phyloP scores from a whole-genome alignment of 1,284 basidiomycete genomes.

The Cryptococcus hybrid region DNA sequence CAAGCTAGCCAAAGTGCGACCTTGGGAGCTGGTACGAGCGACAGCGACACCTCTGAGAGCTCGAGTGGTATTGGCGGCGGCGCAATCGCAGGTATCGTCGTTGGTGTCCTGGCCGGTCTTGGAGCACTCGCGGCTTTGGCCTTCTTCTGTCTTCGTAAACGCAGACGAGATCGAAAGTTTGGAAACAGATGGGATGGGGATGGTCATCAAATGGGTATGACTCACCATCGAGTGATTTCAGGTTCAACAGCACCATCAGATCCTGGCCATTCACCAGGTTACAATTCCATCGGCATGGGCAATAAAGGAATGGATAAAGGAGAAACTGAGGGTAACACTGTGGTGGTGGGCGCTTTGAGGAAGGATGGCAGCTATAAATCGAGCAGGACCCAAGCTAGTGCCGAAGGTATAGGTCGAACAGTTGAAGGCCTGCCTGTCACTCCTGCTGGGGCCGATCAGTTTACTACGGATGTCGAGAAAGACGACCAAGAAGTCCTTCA shows the following conservation, averaged over 20 bases:
- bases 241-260: constrained; percentile 7
- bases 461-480: too few relatives aligned
- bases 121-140: constrained; percentile 19
- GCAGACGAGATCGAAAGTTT: background rate
- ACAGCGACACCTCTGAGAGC: background rate
- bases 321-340: background rate
- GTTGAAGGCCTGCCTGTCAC: background rate
- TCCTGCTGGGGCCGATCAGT: background rate
- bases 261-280: constrained; percentile 1
- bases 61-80: constrained; percentile 23
- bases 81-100: constrained; percentile 42
- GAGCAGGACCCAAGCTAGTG: constrained; percentile 1
- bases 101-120: constrained; percentile 32
- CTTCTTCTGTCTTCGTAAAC: constrained; percentile 21
- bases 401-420: background rate
- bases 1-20: constrained; percentile 1
- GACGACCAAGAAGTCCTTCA: background rate
- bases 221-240: constrained; percentile 11
- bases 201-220: constrained; percentile 1
- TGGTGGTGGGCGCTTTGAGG: constrained; percentile 4
- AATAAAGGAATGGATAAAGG: background rate
- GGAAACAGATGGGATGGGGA: background rate
- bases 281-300: background rate
- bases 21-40: background rate
- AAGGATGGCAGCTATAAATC: constrained; percentile 4